Base-by-base conservation (phyloP, 179 eudicot genomes). In the Silene coronaria region DNA sequence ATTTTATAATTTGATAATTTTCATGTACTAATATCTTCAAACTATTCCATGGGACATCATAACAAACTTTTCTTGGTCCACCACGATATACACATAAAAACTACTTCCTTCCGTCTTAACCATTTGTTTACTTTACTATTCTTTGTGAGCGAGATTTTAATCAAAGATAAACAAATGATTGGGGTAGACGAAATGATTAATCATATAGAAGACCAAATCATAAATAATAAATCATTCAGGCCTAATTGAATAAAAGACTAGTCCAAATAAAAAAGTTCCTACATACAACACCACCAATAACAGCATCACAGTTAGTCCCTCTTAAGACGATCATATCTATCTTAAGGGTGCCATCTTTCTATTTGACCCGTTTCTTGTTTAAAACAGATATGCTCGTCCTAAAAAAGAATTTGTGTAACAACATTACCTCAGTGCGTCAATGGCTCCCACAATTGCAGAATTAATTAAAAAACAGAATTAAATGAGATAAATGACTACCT, bases 401-500 rank as follows among this genome's bases (percentile, higher is more conserved):
- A 9, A 4, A 27, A 3, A n/a, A 19, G n/a, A 63, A 67, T 42
- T 45, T 12, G 51, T 45, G 45, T 12, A 45, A 45, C 4, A 45
- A 11, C 3, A 45, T 11, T 45, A 45, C 51, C 3, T 4, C 0
- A 45, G 16, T 45, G 51, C 51, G 14, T 45, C 51, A 45, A 45
- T 45, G 51, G 4, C 51, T 45, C 51, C 4, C 51, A 4, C 16
- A 45, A 45, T 45, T 45, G 16, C 16, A n/a, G 51, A 12, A 9
- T 11, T 11, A 45, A 45, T 45, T 45, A 24, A 51, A 36, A 51
- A 59, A 22, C 1, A 36, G 9, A 17, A 46, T 6, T 2, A 34
- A 14, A 32, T 8, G 60, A 24, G 27, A 9, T 19, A 36, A 13
- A 4, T 5, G 6, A 27, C 32, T 82, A 88, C 91, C 92, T 86